phyloP scores from a whole-genome alignment of 345 rosid species.

The Syzygium aromaticum region DNA sequence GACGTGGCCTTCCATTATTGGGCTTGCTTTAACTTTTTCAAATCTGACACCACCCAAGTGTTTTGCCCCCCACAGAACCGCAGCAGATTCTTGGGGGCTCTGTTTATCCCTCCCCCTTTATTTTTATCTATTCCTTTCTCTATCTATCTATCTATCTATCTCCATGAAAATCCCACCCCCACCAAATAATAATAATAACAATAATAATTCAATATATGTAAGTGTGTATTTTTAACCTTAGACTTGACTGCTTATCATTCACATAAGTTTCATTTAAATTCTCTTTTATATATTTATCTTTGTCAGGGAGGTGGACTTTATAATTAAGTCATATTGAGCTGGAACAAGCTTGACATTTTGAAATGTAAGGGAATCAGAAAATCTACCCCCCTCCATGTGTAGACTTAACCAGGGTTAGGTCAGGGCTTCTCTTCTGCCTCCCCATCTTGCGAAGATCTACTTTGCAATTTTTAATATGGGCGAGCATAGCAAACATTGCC shows the following conservation, averaged over 20 bases:
- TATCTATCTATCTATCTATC: slow-evolving; percentile 9
- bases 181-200: neutral
- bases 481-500: neutral
- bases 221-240: neutral
- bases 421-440: neutral
- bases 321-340: slow-evolving; percentile 28
- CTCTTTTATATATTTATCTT: neutral
- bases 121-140: neutral
- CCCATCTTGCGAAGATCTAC: neutral
- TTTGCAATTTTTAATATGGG: neutral
- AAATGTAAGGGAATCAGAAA: slow-evolving; percentile 16
- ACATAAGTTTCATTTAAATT: neutral
- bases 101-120: neutral
- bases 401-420: slow-evolving; percentile 6
- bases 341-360: slow-evolving; percentile 26
- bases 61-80: neutral
- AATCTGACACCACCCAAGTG: slow-evolving; percentile 5
- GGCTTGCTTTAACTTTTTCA: slow-evolving; percentile 2
- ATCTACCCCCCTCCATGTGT: neutral
- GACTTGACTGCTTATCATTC: slow-evolving; percentile 12
- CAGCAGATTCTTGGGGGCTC: neutral
- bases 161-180: neutral
- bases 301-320: neutral
- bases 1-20: slow-evolving; percentile 10
- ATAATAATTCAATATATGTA: neutral